These are phyloP conservation scores for Kurtzmaniella quercitrusa DNA, from an alignment of 1,139 yeast genomes.

Conservation along the genomic window DNA sequence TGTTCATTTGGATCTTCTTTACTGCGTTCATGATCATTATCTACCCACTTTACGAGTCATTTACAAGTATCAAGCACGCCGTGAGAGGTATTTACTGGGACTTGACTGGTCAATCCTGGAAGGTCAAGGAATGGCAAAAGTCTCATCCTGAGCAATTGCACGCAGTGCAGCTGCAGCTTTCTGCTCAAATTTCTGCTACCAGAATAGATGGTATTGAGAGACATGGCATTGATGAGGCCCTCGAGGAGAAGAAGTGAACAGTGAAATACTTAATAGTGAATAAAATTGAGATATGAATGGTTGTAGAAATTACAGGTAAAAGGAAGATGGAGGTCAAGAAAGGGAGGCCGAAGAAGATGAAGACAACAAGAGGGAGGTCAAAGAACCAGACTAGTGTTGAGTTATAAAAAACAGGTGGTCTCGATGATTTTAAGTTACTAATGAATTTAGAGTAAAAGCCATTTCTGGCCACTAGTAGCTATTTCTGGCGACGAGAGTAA, in stretches of 20 bases:
- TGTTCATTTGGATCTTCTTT: constrained; percentile 67
- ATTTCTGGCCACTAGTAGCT: no score
- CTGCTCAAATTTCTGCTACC: constrained; percentile 26
- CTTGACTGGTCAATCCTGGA: constrained; percentile 64
- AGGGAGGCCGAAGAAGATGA: no score
- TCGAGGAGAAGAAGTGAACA: constrained; percentile 18
- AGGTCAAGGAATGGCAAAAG: constrained; percentile 69
- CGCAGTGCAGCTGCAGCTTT: constrained; percentile 59
- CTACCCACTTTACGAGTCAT: constrained; percentile 65
- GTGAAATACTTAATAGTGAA: neutral
- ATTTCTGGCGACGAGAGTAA: no score
- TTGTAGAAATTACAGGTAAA: neutral
- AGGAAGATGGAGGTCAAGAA: neutral
- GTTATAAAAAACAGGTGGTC: no score
- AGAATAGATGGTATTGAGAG: constrained; percentile 28
- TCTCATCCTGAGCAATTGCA: constrained; percentile 66
- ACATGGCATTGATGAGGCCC: constrained; percentile 22
- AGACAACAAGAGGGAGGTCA: neutral
- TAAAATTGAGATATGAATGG: neutral
- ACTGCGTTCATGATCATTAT: constrained; percentile 53
- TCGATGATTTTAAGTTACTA: no score
- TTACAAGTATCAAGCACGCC: constrained; percentile 58
- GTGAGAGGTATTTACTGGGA: constrained; percentile 84
- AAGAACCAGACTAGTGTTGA: no score
- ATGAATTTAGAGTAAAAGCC: no score